These are phyloP conservation scores for Datura wrightii DNA, from an alignment of 257 asterid species.

Conservation along the genomic window DNA sequence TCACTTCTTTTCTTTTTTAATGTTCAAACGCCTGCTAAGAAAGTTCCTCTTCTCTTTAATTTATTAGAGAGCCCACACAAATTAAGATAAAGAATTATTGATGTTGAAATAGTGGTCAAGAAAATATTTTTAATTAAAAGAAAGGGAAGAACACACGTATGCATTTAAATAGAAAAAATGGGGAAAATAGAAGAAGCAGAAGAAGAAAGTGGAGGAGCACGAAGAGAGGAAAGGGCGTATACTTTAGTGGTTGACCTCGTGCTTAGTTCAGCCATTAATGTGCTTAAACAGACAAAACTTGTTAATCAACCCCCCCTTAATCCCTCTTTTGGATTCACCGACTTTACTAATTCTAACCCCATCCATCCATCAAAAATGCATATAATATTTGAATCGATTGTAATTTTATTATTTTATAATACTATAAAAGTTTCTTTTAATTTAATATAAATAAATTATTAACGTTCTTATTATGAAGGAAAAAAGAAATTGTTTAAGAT, in stretches of 20 bases:
- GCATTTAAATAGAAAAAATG: constrained; percentile 10
- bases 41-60: background rate
- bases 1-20: background rate
- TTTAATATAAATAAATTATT: too few relatives aligned
- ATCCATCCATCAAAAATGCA: constrained; percentile 6
- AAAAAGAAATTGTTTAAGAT: too few relatives aligned
- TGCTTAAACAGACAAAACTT: constrained; percentile 37
- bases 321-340: constrained; percentile 35
- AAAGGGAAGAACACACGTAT: constrained; percentile 20
- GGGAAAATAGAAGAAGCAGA: background rate
- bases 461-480: too few relatives aligned
- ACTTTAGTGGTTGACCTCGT: constrained; percentile 52
- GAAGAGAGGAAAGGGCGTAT: constrained; percentile 12
- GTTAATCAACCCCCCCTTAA: constrained; percentile 24
- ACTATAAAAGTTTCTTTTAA: too few relatives aligned
- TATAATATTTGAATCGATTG: too few relatives aligned
- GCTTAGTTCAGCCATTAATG: constrained; percentile 46
- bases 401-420: too few relatives aligned
- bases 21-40: background rate
- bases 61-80: background rate
- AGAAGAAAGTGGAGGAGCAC: constrained; percentile 38
- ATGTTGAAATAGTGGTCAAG: constrained; percentile 3
- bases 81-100: background rate
- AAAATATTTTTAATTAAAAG: background rate
- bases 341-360: constrained; percentile 27